Base-by-base conservation (phyloP, 164 flowering plant genomes). In the Piper betle region DNA sequence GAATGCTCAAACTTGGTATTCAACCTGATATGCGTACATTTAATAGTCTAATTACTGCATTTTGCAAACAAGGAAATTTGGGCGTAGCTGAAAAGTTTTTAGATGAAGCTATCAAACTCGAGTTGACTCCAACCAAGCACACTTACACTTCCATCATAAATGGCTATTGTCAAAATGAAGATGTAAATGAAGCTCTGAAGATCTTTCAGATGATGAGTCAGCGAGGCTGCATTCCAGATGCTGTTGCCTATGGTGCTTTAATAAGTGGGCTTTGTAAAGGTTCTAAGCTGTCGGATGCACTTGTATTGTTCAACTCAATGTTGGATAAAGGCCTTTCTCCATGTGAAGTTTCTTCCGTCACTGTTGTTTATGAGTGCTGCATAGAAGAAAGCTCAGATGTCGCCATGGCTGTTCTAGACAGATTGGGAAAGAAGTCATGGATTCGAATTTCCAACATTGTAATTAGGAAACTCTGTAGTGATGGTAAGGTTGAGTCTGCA, bases 181-280 rank as follows among this genome's bases (percentile, higher is more conserved):
- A 79, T 48, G 41, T 70, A 11, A 68, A 52, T 65, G 53, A 61
- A 65, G 99, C 88, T 4, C 37, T 82, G 60, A 80, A 77, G 60
- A 54, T 74, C 56, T 82, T 86, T 56, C 63, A 74, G 12, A 78
- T 55, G 68, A 90, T 93, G 96, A 66, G 46, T 33, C 77, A 78
- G 20, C 69, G 70, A 62, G 87, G 86, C 39, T 84, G 87, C 65
- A 20, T 65, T 17, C 83, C 91, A 43, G 99, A 93, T 78, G 82
- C 81, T 64, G 57, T 83, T 52, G 75, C 92, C 19, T 93, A 88
- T 64, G 92, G 97, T 37, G 86, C 99, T 72, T 58, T 90, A 39
- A 85, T 93, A 59, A 90, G 97, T 70, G 99, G 92, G 33, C 84
- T 93, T 19, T 93, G 99, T 72, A 84, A 84, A 64, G 85, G 85